Conservation (phyloP, 176 grass and related monocot species). For the Hordeum marinum region DNA sequence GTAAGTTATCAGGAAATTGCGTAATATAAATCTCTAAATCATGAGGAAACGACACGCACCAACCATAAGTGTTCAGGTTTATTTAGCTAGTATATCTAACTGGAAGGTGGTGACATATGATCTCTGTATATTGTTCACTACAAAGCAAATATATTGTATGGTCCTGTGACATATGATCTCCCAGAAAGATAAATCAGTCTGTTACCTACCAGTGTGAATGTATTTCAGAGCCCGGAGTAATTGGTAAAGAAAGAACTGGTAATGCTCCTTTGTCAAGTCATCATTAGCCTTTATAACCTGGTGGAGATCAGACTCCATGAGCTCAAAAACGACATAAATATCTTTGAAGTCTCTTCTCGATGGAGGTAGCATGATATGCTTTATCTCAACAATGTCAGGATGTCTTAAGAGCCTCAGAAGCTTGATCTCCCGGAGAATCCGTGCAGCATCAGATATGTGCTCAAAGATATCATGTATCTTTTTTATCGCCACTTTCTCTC, state of each 20-base stretch:
- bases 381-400: slow-evolving; percentile 99
- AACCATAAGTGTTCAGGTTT: not conserved
- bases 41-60: not conserved
- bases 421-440: slow-evolving; percentile 97
- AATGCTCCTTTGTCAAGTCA: slow-evolving; percentile 97
- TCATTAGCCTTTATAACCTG: slow-evolving; percentile 99
- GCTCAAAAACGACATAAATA: slow-evolving; percentile 99
- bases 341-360: slow-evolving; percentile 95
- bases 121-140: no score
- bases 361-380: slow-evolving; percentile 98
- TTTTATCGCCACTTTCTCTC: slow-evolving; percentile 96
- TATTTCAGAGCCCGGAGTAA: slow-evolving; percentile 97
- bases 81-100: not conserved
- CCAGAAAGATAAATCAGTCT: not conserved
- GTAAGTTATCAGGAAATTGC: not conserved
- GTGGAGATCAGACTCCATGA: slow-evolving; percentile 99
- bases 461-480: slow-evolving; percentile 99
- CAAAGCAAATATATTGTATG: not conserved
- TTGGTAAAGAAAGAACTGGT: slow-evolving; percentile 99
- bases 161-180: not conserved
- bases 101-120: not conserved
- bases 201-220: slow-evolving; percentile 78
- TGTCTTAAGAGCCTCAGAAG: slow-evolving; percentile 89
- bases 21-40: not conserved
- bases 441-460: slow-evolving; percentile 93